phyloP scores from a whole-genome alignment of 352 stramenopile genomes.

The Phytophthora megakarya region DNA sequence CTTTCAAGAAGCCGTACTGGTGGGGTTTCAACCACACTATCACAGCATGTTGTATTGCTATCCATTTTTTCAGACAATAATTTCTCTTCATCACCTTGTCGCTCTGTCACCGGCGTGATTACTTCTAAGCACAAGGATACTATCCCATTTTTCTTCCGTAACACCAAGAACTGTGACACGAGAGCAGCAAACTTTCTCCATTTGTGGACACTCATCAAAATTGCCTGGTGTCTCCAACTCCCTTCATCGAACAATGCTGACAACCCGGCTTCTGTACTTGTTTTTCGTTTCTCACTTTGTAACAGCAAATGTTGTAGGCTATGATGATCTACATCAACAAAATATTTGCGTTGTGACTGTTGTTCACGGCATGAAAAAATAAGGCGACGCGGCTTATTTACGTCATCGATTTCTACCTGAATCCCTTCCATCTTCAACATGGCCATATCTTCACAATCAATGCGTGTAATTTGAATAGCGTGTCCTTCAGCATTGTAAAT shows the following conservation, averaged over 20 bases:
- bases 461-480: slow-evolving; percentile 15
- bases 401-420: slow-evolving; percentile 50
- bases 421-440: slow-evolving; percentile 39
- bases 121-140: slow-evolving; percentile 25
- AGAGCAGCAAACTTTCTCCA: slow-evolving; percentile 36
- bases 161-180: slow-evolving; percentile 32
- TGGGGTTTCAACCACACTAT: background rate
- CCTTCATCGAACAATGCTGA: background rate
- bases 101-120: background rate
- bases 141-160: slow-evolving; percentile 43
- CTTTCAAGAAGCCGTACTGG: background rate
- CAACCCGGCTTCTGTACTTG: background rate
- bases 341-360: slow-evolving; percentile 51
- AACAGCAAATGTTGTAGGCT: slow-evolving; percentile 33
- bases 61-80: background rate
- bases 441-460: slow-evolving; percentile 4
- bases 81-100: background rate
- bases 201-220: slow-evolving; percentile 19
- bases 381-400: slow-evolving; percentile 43
- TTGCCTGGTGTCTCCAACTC: background rate
- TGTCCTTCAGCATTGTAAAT: slow-evolving; percentile 14
- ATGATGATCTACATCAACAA: slow-evolving; percentile 49
- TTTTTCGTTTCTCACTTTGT: background rate
- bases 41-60: background rate
- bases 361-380: slow-evolving; percentile 62